A percentile compares a stretch with the other conserved stretches of the same genome.
Conservation (phyloP, 768 basidiomycete species). For the Calocybe cyanea region DNA sequence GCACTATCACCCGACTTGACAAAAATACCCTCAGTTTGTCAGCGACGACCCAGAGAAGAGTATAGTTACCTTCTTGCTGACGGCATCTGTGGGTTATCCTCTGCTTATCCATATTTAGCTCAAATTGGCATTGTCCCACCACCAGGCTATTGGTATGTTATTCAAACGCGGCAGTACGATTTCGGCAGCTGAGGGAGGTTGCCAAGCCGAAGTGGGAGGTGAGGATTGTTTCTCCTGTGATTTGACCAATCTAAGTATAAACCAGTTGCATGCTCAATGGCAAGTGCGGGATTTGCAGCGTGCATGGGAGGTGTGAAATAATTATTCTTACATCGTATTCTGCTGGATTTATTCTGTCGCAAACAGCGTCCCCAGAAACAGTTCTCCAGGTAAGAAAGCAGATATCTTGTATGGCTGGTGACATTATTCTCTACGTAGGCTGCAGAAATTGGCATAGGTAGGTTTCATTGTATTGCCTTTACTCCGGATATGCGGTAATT, state of each 20-base stretch:
- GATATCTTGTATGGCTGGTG: neutral
- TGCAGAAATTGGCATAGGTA: conserved; percentile 89
- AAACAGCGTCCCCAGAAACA: conserved; percentile 71
- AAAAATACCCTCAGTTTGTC: conserved; percentile 53
- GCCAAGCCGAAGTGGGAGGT: conserved; percentile 95
- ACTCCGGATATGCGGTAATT: conserved; percentile 3
- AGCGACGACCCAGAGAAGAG: conserved; percentile 89
- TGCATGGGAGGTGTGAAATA: conserved; percentile 79
- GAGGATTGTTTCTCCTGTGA: conserved; percentile 12
- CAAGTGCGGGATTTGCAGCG: conserved; percentile 88
- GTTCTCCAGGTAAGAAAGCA: conserved; percentile 56
- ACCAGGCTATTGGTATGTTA: conserved; percentile 86
- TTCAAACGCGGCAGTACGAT: conserved; percentile 98
- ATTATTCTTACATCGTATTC: neutral
- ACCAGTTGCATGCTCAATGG: conserved; percentile 92
- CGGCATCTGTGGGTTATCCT: conserved; percentile 62
- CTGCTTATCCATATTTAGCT: neutral
- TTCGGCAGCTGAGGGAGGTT: conserved; percentile 92
- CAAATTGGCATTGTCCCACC: no score
- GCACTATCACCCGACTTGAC: neutral
- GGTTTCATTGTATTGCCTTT: neutral
- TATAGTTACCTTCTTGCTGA: conserved; percentile 84
- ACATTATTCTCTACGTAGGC: conserved; percentile 40
- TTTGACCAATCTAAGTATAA: neutral
- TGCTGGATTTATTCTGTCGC: neutral